Evolutionary conservation across 805 yeast genomes (phyloP).

Genomic region (Allodekkera sacchari): DNA sequence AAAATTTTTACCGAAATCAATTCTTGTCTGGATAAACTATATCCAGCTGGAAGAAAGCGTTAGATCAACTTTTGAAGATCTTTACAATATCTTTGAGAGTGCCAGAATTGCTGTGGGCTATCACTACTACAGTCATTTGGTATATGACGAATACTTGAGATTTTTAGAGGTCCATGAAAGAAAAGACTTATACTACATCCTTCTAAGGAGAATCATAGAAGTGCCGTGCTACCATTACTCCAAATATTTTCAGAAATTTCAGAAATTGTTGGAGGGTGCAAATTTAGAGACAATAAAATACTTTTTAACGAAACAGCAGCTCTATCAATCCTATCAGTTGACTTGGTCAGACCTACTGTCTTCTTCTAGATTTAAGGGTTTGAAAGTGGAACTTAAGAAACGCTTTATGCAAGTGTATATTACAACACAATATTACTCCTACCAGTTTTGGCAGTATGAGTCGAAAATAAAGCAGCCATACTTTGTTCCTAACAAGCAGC

Average conservation of each 20-base stretch:
- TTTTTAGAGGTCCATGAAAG: slow-evolving; percentile 27
- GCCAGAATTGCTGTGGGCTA: slow-evolving; percentile 43
- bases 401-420: slow-evolving; percentile 44
- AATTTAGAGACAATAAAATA: slow-evolving; percentile 19
- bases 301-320: slow-evolving; percentile 17
- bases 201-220: slow-evolving; percentile 43
- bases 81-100: slow-evolving; percentile 32
- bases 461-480: slow-evolving; percentile 30
- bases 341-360: slow-evolving; percentile 19
- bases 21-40: slow-evolving; percentile 44
- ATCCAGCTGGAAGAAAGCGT: slow-evolving; percentile 31
- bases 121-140: slow-evolving; percentile 42
- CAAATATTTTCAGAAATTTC: slow-evolving; percentile 33
- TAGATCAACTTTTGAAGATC: slow-evolving; percentile 20
- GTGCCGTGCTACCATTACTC: slow-evolving; percentile 49
- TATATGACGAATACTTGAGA: slow-evolving; percentile 42
- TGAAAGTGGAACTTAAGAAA: slow-evolving; percentile 34
- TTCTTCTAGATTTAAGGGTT: slow-evolving; percentile 17
- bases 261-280: slow-evolving; percentile 28
- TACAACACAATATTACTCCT: slow-evolving; percentile 45
- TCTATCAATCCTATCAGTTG: slow-evolving; percentile 10
- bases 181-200: slow-evolving; percentile 27
- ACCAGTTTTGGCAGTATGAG: slow-evolving; percentile 43
- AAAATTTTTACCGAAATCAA: slow-evolving; percentile 31
- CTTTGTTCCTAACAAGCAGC: slow-evolving; percentile 26